Percentiles rank a stretch among this genome's conserved stretches.
Conservation (phyloP, 768 basidiomycete genomes). For the Leccinellum rugosiceps region DNA sequence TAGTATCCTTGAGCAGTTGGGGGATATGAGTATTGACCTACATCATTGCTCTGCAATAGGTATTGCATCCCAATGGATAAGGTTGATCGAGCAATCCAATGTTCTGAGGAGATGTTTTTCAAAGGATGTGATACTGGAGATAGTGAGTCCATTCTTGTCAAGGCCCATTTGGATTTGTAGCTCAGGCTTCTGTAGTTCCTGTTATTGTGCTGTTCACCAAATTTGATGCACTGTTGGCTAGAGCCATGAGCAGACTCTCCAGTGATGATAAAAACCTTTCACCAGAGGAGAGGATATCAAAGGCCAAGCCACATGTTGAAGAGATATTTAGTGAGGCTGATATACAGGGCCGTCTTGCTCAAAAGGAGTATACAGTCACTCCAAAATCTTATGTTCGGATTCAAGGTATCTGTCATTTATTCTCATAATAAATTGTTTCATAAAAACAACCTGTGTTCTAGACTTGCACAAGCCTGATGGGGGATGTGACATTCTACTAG, state of each 20-base stretch:
- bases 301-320: neutral
- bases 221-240: slow-evolving; percentile 2
- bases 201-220: slow-evolving; percentile 10
- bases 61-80: neutral
- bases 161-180: neutral
- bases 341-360: neutral
- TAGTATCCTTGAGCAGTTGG: neutral
- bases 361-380: neutral
- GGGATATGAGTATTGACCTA: too few species aligned
- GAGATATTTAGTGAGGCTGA: neutral
- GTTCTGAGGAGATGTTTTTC: neutral
- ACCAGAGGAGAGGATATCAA: neutral
- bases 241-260: neutral
- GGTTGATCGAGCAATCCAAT: neutral
- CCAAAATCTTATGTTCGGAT: neutral
- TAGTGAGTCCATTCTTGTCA: neutral
- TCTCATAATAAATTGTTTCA: neutral
- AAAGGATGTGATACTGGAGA: neutral
- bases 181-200: neutral
- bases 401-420: neutral
- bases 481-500: neutral
- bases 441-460: neutral
- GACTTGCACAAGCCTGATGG: neutral
- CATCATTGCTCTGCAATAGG: neutral
- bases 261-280: neutral